These are phyloP conservation scores for Botrytis porri DNA, from an alignment of 2,329 filamentous ascomycete genomes.

Conservation along the genomic window DNA sequence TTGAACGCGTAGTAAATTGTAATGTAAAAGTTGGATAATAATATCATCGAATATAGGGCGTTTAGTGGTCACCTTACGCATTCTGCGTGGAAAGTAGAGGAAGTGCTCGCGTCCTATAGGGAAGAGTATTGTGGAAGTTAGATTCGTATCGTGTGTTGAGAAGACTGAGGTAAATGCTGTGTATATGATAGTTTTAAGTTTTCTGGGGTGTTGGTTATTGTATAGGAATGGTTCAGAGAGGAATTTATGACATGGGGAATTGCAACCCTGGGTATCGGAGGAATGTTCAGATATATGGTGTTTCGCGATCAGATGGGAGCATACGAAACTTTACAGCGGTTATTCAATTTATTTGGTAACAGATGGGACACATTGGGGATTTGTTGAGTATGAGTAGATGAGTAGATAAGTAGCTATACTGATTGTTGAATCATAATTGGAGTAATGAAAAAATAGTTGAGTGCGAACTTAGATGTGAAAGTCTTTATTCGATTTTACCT, in stretches of 20 bases:
- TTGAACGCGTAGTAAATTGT: no score
- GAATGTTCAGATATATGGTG: rapidly evolving
- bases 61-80: no score
- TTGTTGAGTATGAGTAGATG: neutral
- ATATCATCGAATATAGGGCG: no score
- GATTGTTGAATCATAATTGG: neutral
- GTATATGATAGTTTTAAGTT: no score
- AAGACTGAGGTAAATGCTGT: no score
- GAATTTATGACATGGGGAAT: no score
- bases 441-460: neutral
- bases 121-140: no score
- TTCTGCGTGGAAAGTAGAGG: neutral
- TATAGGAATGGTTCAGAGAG: no score
- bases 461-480: rapidly evolving
- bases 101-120: neutral
- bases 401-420: neutral
- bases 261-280: neutral
- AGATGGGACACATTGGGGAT: neutral
- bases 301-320: neutral
- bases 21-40: no score
- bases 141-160: no score
- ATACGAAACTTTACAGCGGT: neutral
- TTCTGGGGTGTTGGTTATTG: no score
- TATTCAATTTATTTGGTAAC: neutral
- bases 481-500: neutral